Percentiles rank a stretch among this genome's conserved stretches.
These are phyloP conservation scores for Trypanosoma mega DNA, from an alignment of 208 protist genomes.

Conservation along the genomic window DNA sequence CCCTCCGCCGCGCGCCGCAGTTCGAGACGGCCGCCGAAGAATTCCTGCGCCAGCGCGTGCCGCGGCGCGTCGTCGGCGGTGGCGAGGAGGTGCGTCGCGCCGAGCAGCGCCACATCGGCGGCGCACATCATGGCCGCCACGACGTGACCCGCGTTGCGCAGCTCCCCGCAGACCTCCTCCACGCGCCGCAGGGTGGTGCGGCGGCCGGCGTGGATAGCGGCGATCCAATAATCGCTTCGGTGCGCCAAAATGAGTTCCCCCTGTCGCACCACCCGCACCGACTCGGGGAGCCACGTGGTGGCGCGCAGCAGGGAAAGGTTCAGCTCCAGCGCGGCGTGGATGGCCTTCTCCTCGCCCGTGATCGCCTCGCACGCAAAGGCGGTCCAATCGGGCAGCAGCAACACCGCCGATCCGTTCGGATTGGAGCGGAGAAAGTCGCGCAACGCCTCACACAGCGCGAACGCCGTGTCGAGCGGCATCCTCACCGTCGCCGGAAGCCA, in stretches of 20 bases:
- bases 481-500: constrained; percentile 73
- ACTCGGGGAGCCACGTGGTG: constrained; percentile 37
- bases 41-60: constrained; percentile 44
- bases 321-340: constrained; percentile 69
- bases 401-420: constrained; percentile 43
- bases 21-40: constrained; percentile 46
- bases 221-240: constrained; percentile 89
- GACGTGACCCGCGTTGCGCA: constrained; percentile 81
- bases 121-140: constrained; percentile 84
- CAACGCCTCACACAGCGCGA: constrained; percentile 40
- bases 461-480: constrained; percentile 59
- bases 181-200: constrained; percentile 64
- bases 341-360: constrained; percentile 77
- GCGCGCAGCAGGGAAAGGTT: constrained; percentile 61
- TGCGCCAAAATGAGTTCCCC: constrained; percentile 73
- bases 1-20: constrained; percentile 30
- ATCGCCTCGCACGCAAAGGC: constrained; percentile 65
- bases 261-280: constrained; percentile 72
- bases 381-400: constrained; percentile 84
- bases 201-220: constrained; percentile 85
- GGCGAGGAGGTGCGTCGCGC: constrained; percentile 72
- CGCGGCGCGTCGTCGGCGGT: constrained; percentile 44
- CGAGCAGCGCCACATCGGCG: constrained; percentile 46
- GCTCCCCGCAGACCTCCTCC: constrained; percentile 57
- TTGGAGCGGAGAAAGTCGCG: constrained; percentile 57